Evolutionary conservation across 768 basidiomycete species (phyloP).

Genomic region (Leccinum arenicola): DNA sequence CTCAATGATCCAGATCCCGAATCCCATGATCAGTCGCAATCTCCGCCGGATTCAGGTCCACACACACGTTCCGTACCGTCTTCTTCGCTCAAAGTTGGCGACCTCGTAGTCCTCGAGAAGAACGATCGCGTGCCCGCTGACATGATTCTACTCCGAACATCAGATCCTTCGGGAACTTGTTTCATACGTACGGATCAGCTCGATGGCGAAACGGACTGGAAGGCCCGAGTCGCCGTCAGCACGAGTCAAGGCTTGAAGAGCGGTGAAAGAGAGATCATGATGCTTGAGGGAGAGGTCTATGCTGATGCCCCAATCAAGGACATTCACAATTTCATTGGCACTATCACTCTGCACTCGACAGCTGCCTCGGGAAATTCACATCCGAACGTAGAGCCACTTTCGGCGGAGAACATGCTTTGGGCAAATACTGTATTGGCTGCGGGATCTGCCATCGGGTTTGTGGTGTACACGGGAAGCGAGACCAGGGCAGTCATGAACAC

Average conservation of each 20-base stretch:
- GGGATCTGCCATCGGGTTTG: constrained; percentile 87
- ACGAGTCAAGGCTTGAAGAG: constrained; percentile 21
- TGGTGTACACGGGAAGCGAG: constrained; percentile 92
- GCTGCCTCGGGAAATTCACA: constrained; percentile 33
- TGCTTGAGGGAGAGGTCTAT: constrained; percentile 85
- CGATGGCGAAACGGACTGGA: constrained; percentile 99
- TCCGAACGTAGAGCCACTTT: constrained; percentile 75
- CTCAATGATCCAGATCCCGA: constrained; percentile 22
- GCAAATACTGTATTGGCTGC: constrained; percentile 96
- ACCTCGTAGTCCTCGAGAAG: constrained; percentile 90
- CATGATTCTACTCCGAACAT: constrained; percentile 83
- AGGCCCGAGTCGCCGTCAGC: constrained; percentile 80
- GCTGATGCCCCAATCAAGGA: constrained; percentile 97
- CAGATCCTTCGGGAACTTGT: constrained; percentile 88
- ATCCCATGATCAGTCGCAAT: constrained; percentile 7
- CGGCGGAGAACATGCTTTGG: constrained; percentile 95
- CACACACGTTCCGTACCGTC: constrained; percentile 80
- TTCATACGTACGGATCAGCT: constrained; percentile 98
- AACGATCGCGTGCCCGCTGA: constrained; percentile 97
- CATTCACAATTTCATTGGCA: constrained; percentile 93
- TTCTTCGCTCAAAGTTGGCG: constrained; percentile 85
- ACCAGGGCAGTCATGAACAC: constrained; percentile 99
- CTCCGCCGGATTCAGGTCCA: constrained; percentile 38
- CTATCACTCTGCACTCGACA: constrained; percentile 68
- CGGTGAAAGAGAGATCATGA: constrained; percentile 48